Base-by-base conservation (phyloP, 78 protist genomes). In the Dictyostelium capitatum region DNA sequence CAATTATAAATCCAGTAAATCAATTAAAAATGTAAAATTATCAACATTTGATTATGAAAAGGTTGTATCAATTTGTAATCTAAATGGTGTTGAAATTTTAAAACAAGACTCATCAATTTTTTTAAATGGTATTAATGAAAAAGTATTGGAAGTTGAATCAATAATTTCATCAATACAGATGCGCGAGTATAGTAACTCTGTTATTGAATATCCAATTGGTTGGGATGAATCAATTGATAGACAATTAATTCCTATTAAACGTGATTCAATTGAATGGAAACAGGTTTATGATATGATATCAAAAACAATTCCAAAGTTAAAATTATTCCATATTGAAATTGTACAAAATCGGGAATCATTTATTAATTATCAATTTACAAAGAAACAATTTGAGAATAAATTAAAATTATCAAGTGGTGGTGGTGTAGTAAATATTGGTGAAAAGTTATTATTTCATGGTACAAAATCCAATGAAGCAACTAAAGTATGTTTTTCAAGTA, bases 371-470 rank as follows among this genome's bases (percentile, higher is more conserved):
- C 28, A 51, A 23, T 28, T 48, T 25, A 50, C 12, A 50, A 46
- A 75, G 25, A 51, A 75, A 7, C n/a, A 50, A 75, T 11, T 37
- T 37, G 6, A n/a, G n/a, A n/a, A n/a, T n/a, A n/a, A 37, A 37
- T 37, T 2, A 37, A 37, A 37, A 37, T 37, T 37, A n/a, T n/a
- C n/a, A 37, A 37, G 2, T 37, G 43, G 43, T 37, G 43, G n/a
- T n/a, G n/a, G n/a, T n/a, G n/a, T n/a, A n/a, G n/a, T 74, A 32
- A 48, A 74, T 37, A 48, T 48, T 74, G 32, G 41, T 25, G 82
- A 75, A 50, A 6, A 50, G 5, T n/a, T 28, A 6, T 51, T 75
- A 28, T 75, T 75, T 23, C 82, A 75, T 50, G 82, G 82, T 8
- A 75, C 82, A 2, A 75, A 41, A 28, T 11, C 32, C 10, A 59